A percentile compares a stretch with the other conserved stretches of the same genome.
Conservation (phyloP, 208 protist genomes). For the Leishmania aethiopica region DNA sequence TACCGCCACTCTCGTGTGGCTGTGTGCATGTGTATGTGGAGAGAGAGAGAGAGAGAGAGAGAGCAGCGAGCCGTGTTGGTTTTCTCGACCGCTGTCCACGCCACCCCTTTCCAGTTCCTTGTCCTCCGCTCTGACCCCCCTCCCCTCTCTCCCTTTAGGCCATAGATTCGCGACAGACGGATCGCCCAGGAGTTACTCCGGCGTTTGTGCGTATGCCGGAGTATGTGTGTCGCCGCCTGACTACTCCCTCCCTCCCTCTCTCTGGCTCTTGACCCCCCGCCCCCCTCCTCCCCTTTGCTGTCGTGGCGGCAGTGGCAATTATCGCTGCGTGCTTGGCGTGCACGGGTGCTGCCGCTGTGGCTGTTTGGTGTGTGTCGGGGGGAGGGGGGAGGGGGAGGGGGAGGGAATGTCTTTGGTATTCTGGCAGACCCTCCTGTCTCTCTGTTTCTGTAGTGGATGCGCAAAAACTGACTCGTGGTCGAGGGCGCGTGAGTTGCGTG, state of each 20-base stretch:
- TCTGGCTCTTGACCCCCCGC: not conserved
- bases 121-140: not conserved
- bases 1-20: not conserved
- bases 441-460: not conserved
- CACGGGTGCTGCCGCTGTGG: too few species aligned
- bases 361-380: not conserved
- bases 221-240: not conserved
- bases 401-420: not conserved
- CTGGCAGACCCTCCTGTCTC: not conserved
- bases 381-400: not conserved
- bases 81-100: not conserved
- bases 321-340: not conserved
- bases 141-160: not conserved
- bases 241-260: not conserved
- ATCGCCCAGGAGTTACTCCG: not conserved
- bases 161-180: slow-evolving; percentile 8
- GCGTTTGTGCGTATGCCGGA: not conserved
- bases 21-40: not conserved
- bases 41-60: not conserved
- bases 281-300: not conserved
- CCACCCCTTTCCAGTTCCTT: not conserved
- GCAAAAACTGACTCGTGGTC: not conserved
- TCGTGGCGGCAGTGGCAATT: too few species aligned
- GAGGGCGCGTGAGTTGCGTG: not conserved
- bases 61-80: not conserved